Evolutionary conservation across 768 basidiomycete genomes (phyloP), one percentile per base, ranked within the genome.

Genomic region (Agaricus blazei): DNA sequence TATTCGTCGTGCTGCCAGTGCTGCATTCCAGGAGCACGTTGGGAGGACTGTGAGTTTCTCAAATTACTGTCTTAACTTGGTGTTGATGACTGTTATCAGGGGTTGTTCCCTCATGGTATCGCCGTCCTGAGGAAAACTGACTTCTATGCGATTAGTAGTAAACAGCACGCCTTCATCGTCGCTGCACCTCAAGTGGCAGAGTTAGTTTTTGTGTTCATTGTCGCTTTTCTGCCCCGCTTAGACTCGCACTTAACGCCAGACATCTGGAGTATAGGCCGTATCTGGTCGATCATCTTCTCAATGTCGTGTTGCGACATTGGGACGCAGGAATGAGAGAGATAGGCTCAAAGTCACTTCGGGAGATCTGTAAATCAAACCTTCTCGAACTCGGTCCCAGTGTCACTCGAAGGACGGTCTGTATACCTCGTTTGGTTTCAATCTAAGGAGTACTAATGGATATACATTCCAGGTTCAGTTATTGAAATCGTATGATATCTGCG

Each of bases 11-110:
- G 96, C 97, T 12, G 95, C 95, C 11, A 98, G 96, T 68, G 97
- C 97, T 15, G 92, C 95, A 11, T 98, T 92, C 67, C 97, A 99
- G 70, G 97, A 99, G 72, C 87, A 88, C 64, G 97, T 98, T 38
- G 97, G 97, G 11, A 77, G 97, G 65, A 88, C 88, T 73, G 96
- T 97, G 64, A 68, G 86, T 69, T 27, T 46, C 51, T 9, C 42
- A 7, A 41, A 43, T 53, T 41, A 31, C 50, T 48, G 41, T 51
- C 51, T 47, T 40, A 41, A 15, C 49, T 42, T 36, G 47, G 6
- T 40, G 46, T 9, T 47, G 42, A 44, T 26, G 55, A 51, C 59
- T 49, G 50, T 62, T 59, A 51, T 28, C 64, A 98, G 96, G 85
- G 81, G 58, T 71, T 95, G 51, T 95, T 98, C 67, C 86, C 91